Evolutionary conservation across 345 rosid genomes (phyloP), one percentile per base, ranked within the genome.

Genomic region (Populus tremula): DNA sequence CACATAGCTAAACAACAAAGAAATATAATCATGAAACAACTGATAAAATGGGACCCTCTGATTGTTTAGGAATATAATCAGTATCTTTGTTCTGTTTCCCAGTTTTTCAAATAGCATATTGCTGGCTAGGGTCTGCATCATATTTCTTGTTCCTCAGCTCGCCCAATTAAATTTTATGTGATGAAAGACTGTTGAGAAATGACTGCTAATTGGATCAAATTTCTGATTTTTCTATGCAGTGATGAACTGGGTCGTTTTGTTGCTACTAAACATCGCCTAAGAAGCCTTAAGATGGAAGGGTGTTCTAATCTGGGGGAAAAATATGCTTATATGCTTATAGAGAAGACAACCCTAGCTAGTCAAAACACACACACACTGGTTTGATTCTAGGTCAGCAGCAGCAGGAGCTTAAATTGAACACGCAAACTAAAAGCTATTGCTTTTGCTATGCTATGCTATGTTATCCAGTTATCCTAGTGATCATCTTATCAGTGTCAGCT

Each of bases 171-270:
- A 43, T 63, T 59, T 66, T 27, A 23, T n/a, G 38, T 54, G 23
- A 67, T 67, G 23, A 20, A 56, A 67, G 61, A 64, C 54, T 54
- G 27, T n/a, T 54, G 54, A 5, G 8, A 38, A 8, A 38, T 50
- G 39, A 38, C 47, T 79, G 49, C 36, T 74, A 79, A 63, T 25
- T 47, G 23, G 13, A 41, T 80, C 20, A 10, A 20, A 70, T 66
- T 77, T 76, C 71, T 43, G 69, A 43, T 53, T 81, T 70, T 76
- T 70, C 13, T 70, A 50, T 85, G 85, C 80, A 94, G 98, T 53
- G 96, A 92, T 85, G 99, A 94, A 84, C 76, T 96, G 76, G 88
- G 90, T 83, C 98, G 97, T 64, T 96, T 94, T 92, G 97, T 94
- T 76, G 94, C 99, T 59, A 93, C 91, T 81, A 94, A 88, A 81